Conservation (phyloP, 2,329 filamentous ascomycete species). For the Phyllosticta ampelicida region DNA sequence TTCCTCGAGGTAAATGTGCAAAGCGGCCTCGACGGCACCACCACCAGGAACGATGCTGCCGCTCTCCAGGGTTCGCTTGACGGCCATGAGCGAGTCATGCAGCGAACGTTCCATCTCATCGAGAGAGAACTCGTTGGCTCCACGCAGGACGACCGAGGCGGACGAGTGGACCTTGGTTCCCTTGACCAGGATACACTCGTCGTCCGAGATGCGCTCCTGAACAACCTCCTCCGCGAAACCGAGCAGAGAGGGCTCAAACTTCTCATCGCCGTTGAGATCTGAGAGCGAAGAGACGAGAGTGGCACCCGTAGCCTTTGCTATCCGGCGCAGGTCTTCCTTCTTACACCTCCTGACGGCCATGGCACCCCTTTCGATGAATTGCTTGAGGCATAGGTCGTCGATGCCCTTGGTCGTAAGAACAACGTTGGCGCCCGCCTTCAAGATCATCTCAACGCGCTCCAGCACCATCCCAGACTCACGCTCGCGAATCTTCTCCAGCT, state of each 20-base stretch:
- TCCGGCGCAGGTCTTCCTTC: conserved; percentile 93
- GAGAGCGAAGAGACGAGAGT: conserved; percentile 88
- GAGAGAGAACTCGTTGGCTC: conserved; percentile 89
- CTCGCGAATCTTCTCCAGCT: conserved; percentile 92
- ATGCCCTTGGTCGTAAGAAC: conserved; percentile 97
- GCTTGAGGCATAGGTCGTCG: conserved; percentile 88
- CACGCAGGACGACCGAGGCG: conserved; percentile 90
- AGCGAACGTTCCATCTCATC: conserved; percentile 99
- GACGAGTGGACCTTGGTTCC: conserved; percentile 91
- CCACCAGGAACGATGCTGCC: conserved; percentile 94
- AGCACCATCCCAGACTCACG: conserved; percentile 88
- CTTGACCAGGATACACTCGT: conserved; percentile 95
- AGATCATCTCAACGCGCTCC: conserved; percentile 91
- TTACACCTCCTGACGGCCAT: conserved; percentile 96
- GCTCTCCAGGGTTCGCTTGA: conserved; percentile 94
- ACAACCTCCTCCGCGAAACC: conserved; percentile 89
- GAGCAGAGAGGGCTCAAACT: conserved; percentile 81
- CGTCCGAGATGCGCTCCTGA: conserved; percentile 98
- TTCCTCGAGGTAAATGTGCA: conserved; percentile 98
- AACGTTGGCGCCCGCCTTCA: conserved; percentile 95
- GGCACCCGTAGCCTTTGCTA: conserved; percentile 90
- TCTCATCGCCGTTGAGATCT: conserved; percentile 94
- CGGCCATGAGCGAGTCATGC: conserved; percentile 90
- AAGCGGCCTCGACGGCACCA: conserved; percentile 93
- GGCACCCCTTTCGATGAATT: conserved; percentile 85